Conservation (phyloP, 768 basidiomycete species). For the Tulasnella sp. region DNA sequence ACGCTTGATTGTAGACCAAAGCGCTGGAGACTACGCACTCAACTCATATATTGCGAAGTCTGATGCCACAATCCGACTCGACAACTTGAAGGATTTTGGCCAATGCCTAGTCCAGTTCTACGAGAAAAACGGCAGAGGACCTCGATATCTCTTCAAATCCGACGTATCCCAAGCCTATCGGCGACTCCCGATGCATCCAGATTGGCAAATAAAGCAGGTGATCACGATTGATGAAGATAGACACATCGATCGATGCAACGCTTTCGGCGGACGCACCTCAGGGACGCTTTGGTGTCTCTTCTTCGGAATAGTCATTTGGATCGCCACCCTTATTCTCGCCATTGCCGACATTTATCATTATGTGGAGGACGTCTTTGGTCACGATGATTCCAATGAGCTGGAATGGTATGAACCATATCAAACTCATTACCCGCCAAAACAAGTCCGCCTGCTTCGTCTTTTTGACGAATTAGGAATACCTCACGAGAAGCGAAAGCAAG, state of each 20-base stretch:
- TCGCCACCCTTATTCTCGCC: constrained; percentile 34
- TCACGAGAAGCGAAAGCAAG: constrained; percentile 44
- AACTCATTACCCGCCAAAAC: constrained; percentile 36
- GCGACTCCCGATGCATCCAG: constrained; percentile 40
- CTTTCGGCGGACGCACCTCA: constrained; percentile 39
- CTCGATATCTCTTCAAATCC: constrained; percentile 38
- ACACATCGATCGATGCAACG: constrained; percentile 39
- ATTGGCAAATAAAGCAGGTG: constrained; percentile 46
- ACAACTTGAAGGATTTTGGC: constrained; percentile 41
- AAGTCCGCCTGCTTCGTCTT: constrained; percentile 40
- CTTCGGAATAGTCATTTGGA: constrained; percentile 42
- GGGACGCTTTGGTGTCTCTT: constrained; percentile 38
- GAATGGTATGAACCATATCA: constrained; percentile 39
- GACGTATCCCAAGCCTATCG: constrained; percentile 44
- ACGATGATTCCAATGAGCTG: constrained; percentile 33
- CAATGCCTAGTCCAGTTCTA: constrained; percentile 24
- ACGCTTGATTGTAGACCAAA: constrained; percentile 44
- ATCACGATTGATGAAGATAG: constrained; percentile 35
- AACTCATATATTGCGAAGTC: constrained; percentile 42
- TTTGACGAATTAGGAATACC: constrained; percentile 46
- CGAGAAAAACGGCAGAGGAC: constrained; percentile 13
- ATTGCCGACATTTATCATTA: constrained; percentile 38
- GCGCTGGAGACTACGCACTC: constrained; percentile 38
- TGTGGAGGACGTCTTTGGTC: constrained; percentile 40
- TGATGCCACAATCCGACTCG: constrained; percentile 37